A percentile compares a stretch with the other conserved stretches of the same genome.
phyloP scores from a whole-genome alignment of 768 basidiomycete species.

The Pleurotus tuoliensis region DNA sequence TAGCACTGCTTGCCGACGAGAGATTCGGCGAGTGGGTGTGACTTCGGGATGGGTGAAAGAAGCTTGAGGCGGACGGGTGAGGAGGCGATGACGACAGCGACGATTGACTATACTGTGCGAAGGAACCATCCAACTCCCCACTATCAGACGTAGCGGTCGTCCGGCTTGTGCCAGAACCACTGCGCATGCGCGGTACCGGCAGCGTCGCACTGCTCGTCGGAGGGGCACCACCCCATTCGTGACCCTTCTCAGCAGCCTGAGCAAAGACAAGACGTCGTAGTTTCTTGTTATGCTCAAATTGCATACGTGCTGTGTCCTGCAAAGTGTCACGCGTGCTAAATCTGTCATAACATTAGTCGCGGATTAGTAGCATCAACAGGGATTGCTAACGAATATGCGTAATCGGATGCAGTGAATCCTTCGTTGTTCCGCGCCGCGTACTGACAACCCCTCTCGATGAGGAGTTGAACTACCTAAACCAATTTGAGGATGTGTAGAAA shows the following conservation, averaged over 20 bases:
- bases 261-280: conserved; percentile 66
- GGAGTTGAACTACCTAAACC: conserved; percentile 68
- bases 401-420: conserved; percentile 90
- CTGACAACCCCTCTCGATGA: conserved; percentile 88
- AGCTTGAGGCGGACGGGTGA: conserved; percentile 44
- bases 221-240: conserved; percentile 53
- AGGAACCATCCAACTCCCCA: conserved; percentile 53
- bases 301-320: conserved; percentile 74
- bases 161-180: conserved; percentile 77
- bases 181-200: conserved; percentile 58
- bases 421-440: conserved; percentile 82
- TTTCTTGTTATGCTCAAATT: conserved; percentile 79
- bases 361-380: not conserved
- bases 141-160: conserved; percentile 76
- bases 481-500: conserved; percentile 9
- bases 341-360: conserved; percentile 30
- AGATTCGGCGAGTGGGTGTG: conserved; percentile 25
- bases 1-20: conserved; percentile 26
- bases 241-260: conserved; percentile 66
- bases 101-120: conserved; percentile 43
- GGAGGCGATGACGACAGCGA: conserved; percentile 63
- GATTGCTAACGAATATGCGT: conserved; percentile 75
- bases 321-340: conserved; percentile 73
- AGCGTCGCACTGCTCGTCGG: conserved; percentile 11
- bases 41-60: conserved; percentile 28